A percentile compares a stretch with the other conserved stretches of the same genome.
phyloP scores from a whole-genome alignment of 2,329 filamentous ascomycete species.

The Ascomycota sp. region DNA sequence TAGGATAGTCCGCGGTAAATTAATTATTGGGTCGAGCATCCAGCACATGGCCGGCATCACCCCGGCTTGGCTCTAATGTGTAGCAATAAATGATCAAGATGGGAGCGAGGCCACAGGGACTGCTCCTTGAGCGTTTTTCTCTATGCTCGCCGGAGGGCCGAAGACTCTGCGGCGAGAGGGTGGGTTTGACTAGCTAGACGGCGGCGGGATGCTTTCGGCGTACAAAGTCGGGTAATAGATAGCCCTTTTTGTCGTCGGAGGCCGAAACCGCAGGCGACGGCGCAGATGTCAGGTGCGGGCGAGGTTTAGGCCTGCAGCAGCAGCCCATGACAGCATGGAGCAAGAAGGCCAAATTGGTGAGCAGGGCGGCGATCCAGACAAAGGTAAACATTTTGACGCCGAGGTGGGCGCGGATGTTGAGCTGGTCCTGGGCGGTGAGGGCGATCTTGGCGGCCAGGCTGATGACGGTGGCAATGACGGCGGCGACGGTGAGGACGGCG shows the following conservation, averaged over 20 bases:
- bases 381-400: slow-evolving; percentile 63
- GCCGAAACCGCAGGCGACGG: slow-evolving; percentile 1
- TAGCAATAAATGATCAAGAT: too few species aligned
- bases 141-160: too few species aligned
- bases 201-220: slow-evolving; percentile 8
- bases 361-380: slow-evolving; percentile 65
- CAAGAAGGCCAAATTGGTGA: slow-evolving; percentile 47
- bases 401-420: slow-evolving; percentile 56
- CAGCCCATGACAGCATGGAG: slow-evolving; percentile 62
- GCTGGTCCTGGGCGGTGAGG: slow-evolving; percentile 45
- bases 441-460: slow-evolving; percentile 64
- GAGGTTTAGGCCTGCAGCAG: slow-evolving; percentile 32
- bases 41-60: too few species aligned
- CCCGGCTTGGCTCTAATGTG: too few species aligned
- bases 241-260: slow-evolving; percentile 6
- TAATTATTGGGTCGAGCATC: too few species aligned
- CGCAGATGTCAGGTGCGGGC: not conserved
- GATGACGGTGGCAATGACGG: slow-evolving; percentile 64
- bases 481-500: slow-evolving; percentile 46
- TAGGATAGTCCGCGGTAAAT: too few species aligned
- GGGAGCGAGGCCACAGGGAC: too few species aligned
- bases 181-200: not conserved
- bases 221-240: slow-evolving; percentile 9
- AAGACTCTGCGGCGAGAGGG: too few species aligned
- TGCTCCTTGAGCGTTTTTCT: too few species aligned